Evolutionary conservation across 1,284 basidiomycete species (phyloP), one percentile per base, ranked within the genome.

Genomic region (Phaffia rhodozyma): DNA sequence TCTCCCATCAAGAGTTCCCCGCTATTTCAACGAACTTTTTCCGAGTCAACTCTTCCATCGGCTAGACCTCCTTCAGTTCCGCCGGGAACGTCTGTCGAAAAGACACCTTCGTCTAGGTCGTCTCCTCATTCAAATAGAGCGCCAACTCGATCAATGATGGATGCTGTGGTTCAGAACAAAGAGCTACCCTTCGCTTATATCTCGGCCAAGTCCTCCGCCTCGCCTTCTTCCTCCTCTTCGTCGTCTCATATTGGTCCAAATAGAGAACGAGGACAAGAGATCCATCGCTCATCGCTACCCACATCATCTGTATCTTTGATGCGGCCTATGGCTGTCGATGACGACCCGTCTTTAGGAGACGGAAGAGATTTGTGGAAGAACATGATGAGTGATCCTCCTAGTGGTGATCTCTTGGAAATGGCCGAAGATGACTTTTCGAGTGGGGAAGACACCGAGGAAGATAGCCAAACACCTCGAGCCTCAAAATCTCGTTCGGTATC

Each of bases 381-480:
- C 50, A 63, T 63, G 62, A 54, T 63, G 62, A 58, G 55, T 43
- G 62, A 63, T 52, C 62, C 62, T 30, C 61, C 61, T 1, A 34
- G 29, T n/a, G 61, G 61, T 23, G 61, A 55, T 6, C 54, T 62
- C n/a, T 34, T 55, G 34, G 61, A 62, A 48, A 23, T 34, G 20
- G 48, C 30, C 51, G 57, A 43, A 7, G 50, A 51, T 32, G 62
- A 59, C 32, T 43, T 48, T 25, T 50, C 38, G 18, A 57, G 43
- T 32, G 55, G 43, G 30, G 56, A 30, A 38, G 30, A 53, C 9
- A 18, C 55, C 3, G 47, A 38, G 25, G 27, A 9, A 25, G 56
- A 55, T 34, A 32, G 47, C 13, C 49, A 54, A 9, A 47, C 54
- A 9, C 38, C 54, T 29, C 54, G 54, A 23, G 38, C 54, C 29